Evolutionary conservation across 495 filamentous ascomycete species (phyloP), one percentile per base, ranked within the genome.

Genomic region (Lasiosphaeria hispida): DNA sequence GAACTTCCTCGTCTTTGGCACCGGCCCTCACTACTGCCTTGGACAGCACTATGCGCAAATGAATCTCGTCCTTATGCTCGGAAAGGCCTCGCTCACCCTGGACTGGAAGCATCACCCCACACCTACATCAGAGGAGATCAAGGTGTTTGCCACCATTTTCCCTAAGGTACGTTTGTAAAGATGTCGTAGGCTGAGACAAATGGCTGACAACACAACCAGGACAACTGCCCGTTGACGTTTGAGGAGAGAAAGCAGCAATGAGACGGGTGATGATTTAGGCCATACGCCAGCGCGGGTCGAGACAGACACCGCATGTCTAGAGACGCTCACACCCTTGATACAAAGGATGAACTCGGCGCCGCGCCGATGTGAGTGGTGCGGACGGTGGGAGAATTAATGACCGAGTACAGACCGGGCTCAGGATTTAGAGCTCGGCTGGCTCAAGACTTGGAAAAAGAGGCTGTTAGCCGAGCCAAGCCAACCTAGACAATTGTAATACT

Each of bases 101-200:
- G 86, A 97, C 72, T 98, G 94, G 94, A 82, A 86, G 72, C 94
- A 98, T 73, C 82, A 88, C 65, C 69, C 87, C 11, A 98, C 94
- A 14, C 80, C 85, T 0, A 55, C 76, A 45, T 95, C 90, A 0
- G 95, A 98, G 76, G 86, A 95, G 69, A 97, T 98, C 73, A 92
- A 96, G 80, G 93, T 97, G 55, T 98, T 98, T 75, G 94, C 95
- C 9, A 96, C 91, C 19, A 94, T 98, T 57, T 98, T 98, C 81
- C 94, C 94, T 48, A 87, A 88, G 87, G 92, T 96, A 79, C 73
- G 87, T 62, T 34, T 36, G 1, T 10, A 3, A 36, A 15, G 18
- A 33, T n/a, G 4, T 7, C 4, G 37, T 2, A 14, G 0, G 18
- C 14, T 40, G 10, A 38, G 18, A 41, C 18, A 9, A 15, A 10